phyloP scores from a whole-genome alignment of 2,329 filamentous ascomycete genomes.

The Aspergillus pseudoviridinutans region DNA sequence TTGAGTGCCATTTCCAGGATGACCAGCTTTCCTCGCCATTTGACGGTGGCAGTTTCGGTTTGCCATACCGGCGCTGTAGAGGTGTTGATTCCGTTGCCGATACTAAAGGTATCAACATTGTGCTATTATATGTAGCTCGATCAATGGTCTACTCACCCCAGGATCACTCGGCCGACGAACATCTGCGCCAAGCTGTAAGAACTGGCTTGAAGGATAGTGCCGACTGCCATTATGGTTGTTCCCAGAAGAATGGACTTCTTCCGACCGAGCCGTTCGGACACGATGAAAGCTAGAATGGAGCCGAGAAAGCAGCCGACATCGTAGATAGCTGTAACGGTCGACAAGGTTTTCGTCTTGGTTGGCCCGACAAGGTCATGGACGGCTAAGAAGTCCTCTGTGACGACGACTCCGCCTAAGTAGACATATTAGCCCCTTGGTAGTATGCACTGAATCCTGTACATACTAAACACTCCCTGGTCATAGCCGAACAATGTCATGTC shows the following conservation, averaged over 20 bases:
- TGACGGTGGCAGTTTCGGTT: slow-evolving; percentile 46
- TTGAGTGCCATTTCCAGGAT: slow-evolving; percentile 50
- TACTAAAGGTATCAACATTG: slow-evolving; percentile 9
- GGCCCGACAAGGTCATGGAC: slow-evolving; percentile 43
- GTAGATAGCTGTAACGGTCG: slow-evolving; percentile 55
- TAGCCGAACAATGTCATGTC: slow-evolving; percentile 48
- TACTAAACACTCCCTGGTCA: slow-evolving; percentile 52
- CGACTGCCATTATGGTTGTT: slow-evolving; percentile 47
- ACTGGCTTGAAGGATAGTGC: slow-evolving; percentile 46
- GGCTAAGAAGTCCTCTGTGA: slow-evolving; percentile 51
- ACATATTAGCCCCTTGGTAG: not conserved
- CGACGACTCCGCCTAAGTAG: slow-evolving; percentile 47
- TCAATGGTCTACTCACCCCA: slow-evolving; percentile 6
- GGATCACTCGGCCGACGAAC: slow-evolving; percentile 47
- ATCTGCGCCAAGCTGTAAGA: slow-evolving; percentile 46
- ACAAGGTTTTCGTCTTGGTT: slow-evolving; percentile 29
- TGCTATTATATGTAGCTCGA: not conserved
- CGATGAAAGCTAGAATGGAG: slow-evolving; percentile 42
- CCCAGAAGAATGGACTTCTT: slow-evolving; percentile 46
- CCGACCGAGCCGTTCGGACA: slow-evolving; percentile 47
- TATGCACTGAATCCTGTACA: not conserved
- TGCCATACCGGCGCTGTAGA: slow-evolving; percentile 50
- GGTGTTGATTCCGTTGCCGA: slow-evolving; percentile 52
- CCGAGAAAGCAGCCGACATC: slow-evolving; percentile 60
- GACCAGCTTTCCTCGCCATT: slow-evolving; percentile 45